Base-by-base conservation (phyloP, 306 rosid species). In the Hippophae rhamnoides region DNA sequence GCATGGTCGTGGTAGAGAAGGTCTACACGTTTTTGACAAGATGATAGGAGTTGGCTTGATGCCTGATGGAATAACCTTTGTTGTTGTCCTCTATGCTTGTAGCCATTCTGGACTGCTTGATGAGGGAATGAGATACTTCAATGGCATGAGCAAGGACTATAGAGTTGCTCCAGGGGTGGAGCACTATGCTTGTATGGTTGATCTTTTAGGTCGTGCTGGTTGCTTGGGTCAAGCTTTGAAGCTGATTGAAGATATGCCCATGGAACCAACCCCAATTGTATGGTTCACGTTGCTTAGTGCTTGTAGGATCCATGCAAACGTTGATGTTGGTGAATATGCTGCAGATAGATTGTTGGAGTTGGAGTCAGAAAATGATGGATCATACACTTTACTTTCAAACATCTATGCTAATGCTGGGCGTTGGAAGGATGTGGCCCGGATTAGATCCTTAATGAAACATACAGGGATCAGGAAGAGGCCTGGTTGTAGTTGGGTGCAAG, bases 151-250 rank as follows among this genome's bases (percentile, higher is more conserved):
- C 57, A 64, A 73, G 45, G 72, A 78, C 47, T 84, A 73, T 63
- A 87, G 87, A 51, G 75, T 89, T 57, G 62, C 64, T 65, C 97
- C 95, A 41, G 80, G 78, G 58, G 81, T 72, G 8, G 93, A 89
- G 70, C 97, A 89, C 70, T 86, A 84, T 69, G 93, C 93, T 59
- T 89, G 95, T 70, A 80, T 86, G 87, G 89, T 84, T 69, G 97
- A 86, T 79, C 93, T 86, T 57, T 73, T 80, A 60, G 97, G 97
- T 13, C 93, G 95, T 41, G 87, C 95, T 3, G 89, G 92, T 66
- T 83, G 72, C 55, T 62, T 89, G 27, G 69, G n/a, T 9, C 86
- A 84, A 40, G 89, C 95, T 25, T 43, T 78, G 71, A 73, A 72
- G 54, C 84, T 89, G 61, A 82, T 86, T 41, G 63, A 80, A 46